phyloP scores from a whole-genome alignment of 768 basidiomycete genomes.

The Hygrophoropsis aurantiaca region DNA sequence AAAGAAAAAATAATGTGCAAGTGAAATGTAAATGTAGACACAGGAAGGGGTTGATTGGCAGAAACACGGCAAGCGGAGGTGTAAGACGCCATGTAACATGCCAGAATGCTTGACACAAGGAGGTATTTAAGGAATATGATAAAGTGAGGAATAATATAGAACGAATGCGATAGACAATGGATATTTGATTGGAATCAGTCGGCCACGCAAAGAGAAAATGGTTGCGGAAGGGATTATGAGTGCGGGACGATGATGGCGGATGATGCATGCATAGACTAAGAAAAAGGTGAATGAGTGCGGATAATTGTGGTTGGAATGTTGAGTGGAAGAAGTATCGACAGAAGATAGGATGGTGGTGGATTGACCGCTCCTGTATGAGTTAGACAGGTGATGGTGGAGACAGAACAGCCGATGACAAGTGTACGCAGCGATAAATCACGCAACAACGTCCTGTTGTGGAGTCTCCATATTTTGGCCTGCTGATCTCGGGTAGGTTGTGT shows the following conservation, averaged over 20 bases:
- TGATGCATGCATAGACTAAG: conserved; percentile 59
- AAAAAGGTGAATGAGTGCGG: conserved; percentile 41
- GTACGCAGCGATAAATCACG: conserved; percentile 11
- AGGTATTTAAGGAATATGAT: conserved; percentile 50
- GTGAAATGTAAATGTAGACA: conserved; percentile 27
- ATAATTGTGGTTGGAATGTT: conserved; percentile 34
- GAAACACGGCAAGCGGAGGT: conserved; percentile 16
- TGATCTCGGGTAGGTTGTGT: conserved; percentile 39
- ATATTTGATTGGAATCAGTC: conserved; percentile 49
- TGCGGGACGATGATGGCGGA: conserved; percentile 47
- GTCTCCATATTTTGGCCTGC: conserved; percentile 7
- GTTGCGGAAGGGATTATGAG: conserved; percentile 42
- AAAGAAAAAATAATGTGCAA: conserved; percentile 27
- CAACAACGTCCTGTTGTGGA: conserved; percentile 17
- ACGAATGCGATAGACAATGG: conserved; percentile 51
- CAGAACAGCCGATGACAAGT: background rate
- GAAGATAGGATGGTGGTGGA: background rate
- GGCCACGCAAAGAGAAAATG: conserved; percentile 50
- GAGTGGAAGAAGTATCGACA: conserved; percentile 18
- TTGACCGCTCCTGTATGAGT: conserved; percentile 13
- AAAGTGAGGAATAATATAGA: conserved; percentile 85
- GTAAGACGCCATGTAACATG: conserved; percentile 31
- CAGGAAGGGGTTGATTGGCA: conserved; percentile 27
- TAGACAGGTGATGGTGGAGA: conserved; percentile 4
- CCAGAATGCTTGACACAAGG: conserved; percentile 35